A percentile compares a stretch with the other conserved stretches of the same genome.
phyloP scores from a whole-genome alignment of 2,329 filamentous ascomycete genomes.

The Colletotrichum tofieldiae region DNA sequence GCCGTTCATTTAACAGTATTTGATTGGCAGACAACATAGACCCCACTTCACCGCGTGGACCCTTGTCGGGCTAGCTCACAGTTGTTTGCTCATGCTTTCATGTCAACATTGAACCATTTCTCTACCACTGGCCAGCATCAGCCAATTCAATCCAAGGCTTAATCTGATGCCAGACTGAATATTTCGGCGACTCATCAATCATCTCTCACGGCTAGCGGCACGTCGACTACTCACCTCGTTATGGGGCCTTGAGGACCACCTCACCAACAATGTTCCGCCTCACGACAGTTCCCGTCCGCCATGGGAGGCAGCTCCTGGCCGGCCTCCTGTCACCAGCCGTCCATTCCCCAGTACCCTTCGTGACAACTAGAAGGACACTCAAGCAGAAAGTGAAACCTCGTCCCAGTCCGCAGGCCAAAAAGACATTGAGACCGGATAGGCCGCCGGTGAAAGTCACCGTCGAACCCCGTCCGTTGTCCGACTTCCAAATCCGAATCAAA shows the following conservation, averaged over 20 bases:
- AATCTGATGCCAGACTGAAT: too few species aligned
- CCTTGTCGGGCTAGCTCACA: slow-evolving; percentile 10
- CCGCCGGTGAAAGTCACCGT: not conserved
- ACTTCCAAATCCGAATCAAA: slow-evolving; percentile 3
- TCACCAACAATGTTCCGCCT: slow-evolving; percentile 27
- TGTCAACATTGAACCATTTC: not conserved
- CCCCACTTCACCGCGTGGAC: slow-evolving; percentile 28
- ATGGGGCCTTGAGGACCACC: slow-evolving; percentile 6
- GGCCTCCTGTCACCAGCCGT: not conserved
- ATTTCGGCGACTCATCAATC: not conserved
- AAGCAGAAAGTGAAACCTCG: slow-evolving; percentile 1
- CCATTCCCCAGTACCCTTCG: not conserved
- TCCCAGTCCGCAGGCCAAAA: not conserved
- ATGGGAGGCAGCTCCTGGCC: slow-evolving; percentile 4
- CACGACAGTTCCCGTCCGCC: not conserved
- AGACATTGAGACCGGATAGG: not conserved
- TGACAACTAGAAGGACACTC: not conserved
- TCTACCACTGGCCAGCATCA: not conserved
- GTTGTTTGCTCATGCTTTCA: slow-evolving; percentile 5
- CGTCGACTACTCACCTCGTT: not conserved
- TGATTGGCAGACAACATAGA: slow-evolving; percentile 42
- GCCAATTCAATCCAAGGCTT: not conserved
- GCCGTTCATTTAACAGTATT: not conserved
- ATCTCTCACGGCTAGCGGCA: not conserved
- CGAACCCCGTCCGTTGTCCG: not conserved